These are phyloP conservation scores for Fonsecaea monophora DNA, from an alignment of 2,329 filamentous ascomycete species.

Conservation along the genomic window DNA sequence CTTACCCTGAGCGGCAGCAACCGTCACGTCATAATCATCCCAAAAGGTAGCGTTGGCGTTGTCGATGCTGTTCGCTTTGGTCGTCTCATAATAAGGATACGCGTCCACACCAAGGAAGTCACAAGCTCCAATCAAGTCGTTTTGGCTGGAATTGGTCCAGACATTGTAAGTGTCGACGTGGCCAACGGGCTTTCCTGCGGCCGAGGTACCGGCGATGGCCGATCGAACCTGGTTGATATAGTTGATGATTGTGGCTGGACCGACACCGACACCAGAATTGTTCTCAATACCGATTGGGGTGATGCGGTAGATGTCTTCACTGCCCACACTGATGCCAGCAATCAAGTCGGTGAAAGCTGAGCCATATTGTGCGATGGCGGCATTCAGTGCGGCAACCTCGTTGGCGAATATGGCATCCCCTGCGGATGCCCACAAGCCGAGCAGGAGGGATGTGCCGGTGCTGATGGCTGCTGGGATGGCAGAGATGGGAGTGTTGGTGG, in stretches of 20 bases:
- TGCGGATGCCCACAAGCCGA: slow-evolving; percentile 83
- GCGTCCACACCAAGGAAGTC: slow-evolving; percentile 87
- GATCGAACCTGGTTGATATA: slow-evolving; percentile 75
- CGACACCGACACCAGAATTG: slow-evolving; percentile 67
- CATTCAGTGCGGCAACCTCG: slow-evolving; percentile 74
- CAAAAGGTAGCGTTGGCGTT: slow-evolving; percentile 72
- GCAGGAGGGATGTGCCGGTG: slow-evolving; percentile 77
- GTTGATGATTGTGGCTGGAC: slow-evolving; percentile 66
- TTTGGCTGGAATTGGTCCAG: slow-evolving; percentile 75
- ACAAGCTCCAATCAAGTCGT: slow-evolving; percentile 66
- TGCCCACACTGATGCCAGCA: slow-evolving; percentile 83
- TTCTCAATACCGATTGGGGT: slow-evolving; percentile 72
- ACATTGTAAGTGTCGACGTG: slow-evolving; percentile 91
- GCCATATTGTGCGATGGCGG: slow-evolving; percentile 73
- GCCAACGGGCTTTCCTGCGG: slow-evolving; percentile 68
- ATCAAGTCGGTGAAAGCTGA: slow-evolving; percentile 69
- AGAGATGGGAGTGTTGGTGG: slow-evolving; percentile 68
- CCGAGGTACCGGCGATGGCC: slow-evolving; percentile 67
- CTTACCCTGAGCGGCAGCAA: slow-evolving; percentile 64
- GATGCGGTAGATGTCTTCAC: slow-evolving; percentile 83
- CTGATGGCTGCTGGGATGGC: slow-evolving; percentile 84
- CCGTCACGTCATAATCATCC: slow-evolving; percentile 67
- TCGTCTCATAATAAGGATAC: slow-evolving; percentile 79
- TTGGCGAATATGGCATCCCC: slow-evolving; percentile 69
- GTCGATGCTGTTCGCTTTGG: slow-evolving; percentile 59